Evolutionary conservation across 768 basidiomycete genomes (phyloP).

Genomic region (Boletus sensibilis): DNA sequence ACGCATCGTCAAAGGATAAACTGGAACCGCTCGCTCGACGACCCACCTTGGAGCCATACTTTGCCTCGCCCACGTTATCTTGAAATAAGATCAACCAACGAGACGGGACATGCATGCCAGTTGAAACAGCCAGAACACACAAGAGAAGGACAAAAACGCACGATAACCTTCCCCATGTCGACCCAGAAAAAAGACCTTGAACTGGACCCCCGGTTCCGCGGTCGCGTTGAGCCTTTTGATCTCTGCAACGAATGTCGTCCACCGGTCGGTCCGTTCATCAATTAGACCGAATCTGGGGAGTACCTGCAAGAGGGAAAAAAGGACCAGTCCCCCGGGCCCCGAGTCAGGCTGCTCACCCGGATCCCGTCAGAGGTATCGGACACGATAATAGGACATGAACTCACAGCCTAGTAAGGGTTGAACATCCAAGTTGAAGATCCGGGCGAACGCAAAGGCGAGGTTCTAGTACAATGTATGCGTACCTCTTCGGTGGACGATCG

Average conservation of each 20-base stretch:
- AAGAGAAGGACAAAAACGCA: conserved; percentile 1
- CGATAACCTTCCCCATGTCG: conserved; percentile 66
- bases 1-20: not conserved
- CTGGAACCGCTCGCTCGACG: not conserved
- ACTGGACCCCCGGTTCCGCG: conserved; percentile 10
- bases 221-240: conserved; percentile 40
- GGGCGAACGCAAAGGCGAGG: not conserved
- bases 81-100: not conserved
- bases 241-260: conserved; percentile 42
- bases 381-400: not conserved
- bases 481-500: conserved; percentile 4
- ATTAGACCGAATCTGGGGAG: conserved; percentile 29
- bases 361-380: not conserved
- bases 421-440: not conserved
- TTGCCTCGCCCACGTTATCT: conserved; percentile 71
- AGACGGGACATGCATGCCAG: not conserved
- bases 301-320: conserved; percentile 2
- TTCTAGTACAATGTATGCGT: not conserved
- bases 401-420: conserved; percentile 13
- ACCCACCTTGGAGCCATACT: conserved; percentile 55
- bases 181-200: conserved; percentile 62
- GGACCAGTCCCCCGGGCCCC: not conserved
- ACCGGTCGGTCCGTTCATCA: conserved; percentile 48
- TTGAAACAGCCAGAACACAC: not conserved
- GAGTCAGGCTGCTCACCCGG: not conserved